Conservation (phyloP, 176 grass and related monocot species). For the Pharus latifolius region DNA sequence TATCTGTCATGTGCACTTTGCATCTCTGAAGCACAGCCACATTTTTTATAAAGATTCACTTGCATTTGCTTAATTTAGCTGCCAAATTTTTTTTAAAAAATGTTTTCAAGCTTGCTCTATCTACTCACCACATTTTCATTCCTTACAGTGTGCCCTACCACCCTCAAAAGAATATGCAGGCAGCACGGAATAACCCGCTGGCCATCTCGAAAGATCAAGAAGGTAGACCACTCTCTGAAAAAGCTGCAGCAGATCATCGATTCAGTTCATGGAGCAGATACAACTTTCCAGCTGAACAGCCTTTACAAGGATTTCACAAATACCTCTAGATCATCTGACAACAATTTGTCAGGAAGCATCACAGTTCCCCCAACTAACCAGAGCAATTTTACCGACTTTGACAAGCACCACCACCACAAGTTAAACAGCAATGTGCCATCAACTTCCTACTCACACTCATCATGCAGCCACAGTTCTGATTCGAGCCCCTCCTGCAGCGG, state of each 20-base stretch:
- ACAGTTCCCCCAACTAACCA: constrained; percentile 27
- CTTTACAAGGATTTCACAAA: constrained; percentile 77
- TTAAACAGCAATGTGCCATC: constrained; percentile 24
- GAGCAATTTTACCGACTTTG: constrained; percentile 26
- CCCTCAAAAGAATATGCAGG: constrained; percentile 99
- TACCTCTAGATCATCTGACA: constrained; percentile 42
- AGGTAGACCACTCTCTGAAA: constrained; percentile 89
- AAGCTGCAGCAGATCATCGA: constrained; percentile 87
- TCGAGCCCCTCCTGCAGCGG: constrained; percentile 48
- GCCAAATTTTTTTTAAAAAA: too few species aligned
- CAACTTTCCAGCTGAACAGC: constrained; percentile 56
- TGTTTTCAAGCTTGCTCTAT: background rate
- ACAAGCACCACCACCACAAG: constrained; percentile 17
- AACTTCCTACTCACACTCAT: constrained; percentile 46
- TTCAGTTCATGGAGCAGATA: constrained; percentile 85
- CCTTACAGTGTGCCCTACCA: constrained; percentile 79
- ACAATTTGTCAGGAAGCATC: constrained; percentile 42
- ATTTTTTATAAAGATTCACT: background rate
- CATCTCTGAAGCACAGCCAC: background rate
- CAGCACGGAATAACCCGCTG: constrained; percentile 88
- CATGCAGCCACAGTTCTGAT: constrained; percentile 53
- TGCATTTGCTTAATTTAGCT: background rate
- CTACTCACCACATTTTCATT: constrained; percentile 4
- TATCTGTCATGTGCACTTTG: background rate
- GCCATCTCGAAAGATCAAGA: constrained; percentile 96